phyloP scores from a whole-genome alignment of 2,329 filamentous ascomycete species.

The Aspergillus spinulosporus region DNA sequence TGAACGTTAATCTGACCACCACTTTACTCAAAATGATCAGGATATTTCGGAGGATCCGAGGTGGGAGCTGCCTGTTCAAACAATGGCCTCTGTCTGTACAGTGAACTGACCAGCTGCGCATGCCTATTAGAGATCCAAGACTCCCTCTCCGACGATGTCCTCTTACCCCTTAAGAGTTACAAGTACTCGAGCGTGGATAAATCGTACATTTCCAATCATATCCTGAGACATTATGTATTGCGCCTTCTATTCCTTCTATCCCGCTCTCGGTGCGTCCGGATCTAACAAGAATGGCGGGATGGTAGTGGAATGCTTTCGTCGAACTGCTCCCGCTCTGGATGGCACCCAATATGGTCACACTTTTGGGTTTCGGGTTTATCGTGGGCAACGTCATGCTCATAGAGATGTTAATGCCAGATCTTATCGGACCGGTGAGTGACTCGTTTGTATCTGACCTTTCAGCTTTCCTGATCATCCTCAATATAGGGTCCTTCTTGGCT shows the following conservation, averaged over 20 bases:
- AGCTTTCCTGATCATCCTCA: constrained; percentile 15
- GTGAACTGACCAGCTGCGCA: constrained; percentile 7
- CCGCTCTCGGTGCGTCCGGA: constrained; percentile 5
- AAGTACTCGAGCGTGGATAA: constrained; percentile 98
- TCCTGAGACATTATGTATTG: constrained; percentile 90
- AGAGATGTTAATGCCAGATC: constrained; percentile 80
- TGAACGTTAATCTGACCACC: background rate
- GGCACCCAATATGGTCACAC: constrained; percentile 95
- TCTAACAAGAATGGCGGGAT: constrained; percentile 15
- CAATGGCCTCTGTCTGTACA: background rate
- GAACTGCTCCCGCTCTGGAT: constrained; percentile 92
- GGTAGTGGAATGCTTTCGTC: constrained; percentile 94
- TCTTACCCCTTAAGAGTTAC: constrained; percentile 90
- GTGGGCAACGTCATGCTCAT: constrained; percentile 76
- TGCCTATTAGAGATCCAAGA: constrained; percentile 45
- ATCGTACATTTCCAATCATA: constrained; percentile 88
- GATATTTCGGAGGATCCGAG: constrained; percentile 39
- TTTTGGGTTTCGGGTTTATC: constrained; percentile 93
- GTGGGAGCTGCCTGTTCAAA: constrained; percentile 23
- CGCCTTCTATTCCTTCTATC: background rate
- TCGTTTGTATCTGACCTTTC: background rate
- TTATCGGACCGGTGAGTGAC: constrained; percentile 76
- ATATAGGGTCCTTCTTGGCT: constrained; percentile 79
- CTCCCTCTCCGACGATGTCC: constrained; percentile 80
- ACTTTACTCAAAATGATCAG: constrained; percentile 29